Evolutionary conservation across 23 red algal species (phyloP), one percentile per base, ranked within the genome.

Genomic region (Agarophyton chilense): DNA sequence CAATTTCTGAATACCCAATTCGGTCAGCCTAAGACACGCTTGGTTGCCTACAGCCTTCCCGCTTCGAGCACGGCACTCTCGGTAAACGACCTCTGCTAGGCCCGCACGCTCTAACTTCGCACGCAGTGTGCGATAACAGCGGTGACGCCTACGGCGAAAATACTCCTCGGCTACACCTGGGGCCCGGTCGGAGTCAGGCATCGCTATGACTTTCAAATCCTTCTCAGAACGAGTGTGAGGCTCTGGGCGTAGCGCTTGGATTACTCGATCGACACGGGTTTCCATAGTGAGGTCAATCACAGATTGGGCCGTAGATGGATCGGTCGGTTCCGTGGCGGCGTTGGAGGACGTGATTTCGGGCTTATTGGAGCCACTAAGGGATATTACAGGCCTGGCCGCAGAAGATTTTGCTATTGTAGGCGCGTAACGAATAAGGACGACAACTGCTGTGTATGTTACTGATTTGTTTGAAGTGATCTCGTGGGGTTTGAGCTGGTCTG

Each of bases 391-490:
- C 34, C 24, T 47, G 24, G 85, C 25, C 39, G 54, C 51, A 33
- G 53, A 28, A 33, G 70, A 61, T 73, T 87, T 63, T 9, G 34
- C 38, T 46, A 87, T 72, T 12, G 53, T 39, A 10, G 26, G 54
- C 14, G 52, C 71, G 57, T 56, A 89, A 14, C 85, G 43, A 26
- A 66, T 11, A 21, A 89, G 45, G 12, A 74, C 67, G 33, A 89
- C 71, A 43, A 89, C 71, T 0, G 85, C 72, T 51, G 85, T 89
- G 53, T 77, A 89, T 7, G 85, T 89, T 31, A 89, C 85, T 0
- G 50, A 24, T 65, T 65, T 65, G 72, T 52, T 53, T 12, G 72
- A 45, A 32, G 28, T 49, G 35, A 39, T 50, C n/a, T 49, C 29
- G 18, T 50, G 25, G 1, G 70, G 51, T 45, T 67, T 67, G 5